phyloP scores from a whole-genome alignment of 2,329 filamentous ascomycete genomes.

The Coleophoma cylindrospora region DNA sequence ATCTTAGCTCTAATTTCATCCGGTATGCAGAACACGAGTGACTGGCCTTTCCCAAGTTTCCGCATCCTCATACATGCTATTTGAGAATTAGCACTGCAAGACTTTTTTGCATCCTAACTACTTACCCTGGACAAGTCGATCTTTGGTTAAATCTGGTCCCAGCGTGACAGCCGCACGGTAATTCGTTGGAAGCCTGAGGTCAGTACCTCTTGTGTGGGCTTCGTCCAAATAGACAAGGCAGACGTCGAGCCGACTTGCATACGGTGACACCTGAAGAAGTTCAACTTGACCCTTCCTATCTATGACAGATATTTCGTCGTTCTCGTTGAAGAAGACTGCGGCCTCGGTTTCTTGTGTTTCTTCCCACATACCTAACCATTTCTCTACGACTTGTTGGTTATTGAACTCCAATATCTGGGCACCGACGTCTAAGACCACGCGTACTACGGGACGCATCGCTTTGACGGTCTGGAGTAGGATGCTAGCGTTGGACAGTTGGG shows the following conservation, averaged over 20 bases:
- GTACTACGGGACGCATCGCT: conserved; percentile 26
- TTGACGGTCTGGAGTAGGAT: conserved; percentile 35
- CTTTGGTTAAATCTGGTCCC: conserved; percentile 16
- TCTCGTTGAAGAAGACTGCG: conserved; percentile 18
- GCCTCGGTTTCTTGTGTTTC: conserved; percentile 3
- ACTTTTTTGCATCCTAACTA: conserved; percentile 13
- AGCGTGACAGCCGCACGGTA: conserved; percentile 17
- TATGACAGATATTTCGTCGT: conserved; percentile 12
- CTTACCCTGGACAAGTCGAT: conserved; percentile 49
- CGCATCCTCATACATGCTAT: conserved; percentile 59
- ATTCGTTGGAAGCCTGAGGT: conserved; percentile 14
- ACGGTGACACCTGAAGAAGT: conserved; percentile 27
- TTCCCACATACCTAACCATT: conserved; percentile 13
- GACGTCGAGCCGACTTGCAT: conserved; percentile 12
- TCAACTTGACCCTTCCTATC: conserved; percentile 15
- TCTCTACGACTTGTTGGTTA: conserved; percentile 26
- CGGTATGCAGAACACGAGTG: conserved; percentile 35
- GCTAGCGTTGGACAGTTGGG: too few relatives aligned
- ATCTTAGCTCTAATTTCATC: too few relatives aligned
- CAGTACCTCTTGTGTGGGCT: conserved; percentile 20
- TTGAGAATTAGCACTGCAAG: conserved; percentile 4
- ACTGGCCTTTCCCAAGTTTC: conserved; percentile 50
- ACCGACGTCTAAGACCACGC: conserved; percentile 56
- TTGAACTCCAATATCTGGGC: conserved; percentile 57
- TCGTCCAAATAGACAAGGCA: conserved; percentile 22